Conservation (phyloP, 306 rosid species). For the Sicyos edulis region DNA sequence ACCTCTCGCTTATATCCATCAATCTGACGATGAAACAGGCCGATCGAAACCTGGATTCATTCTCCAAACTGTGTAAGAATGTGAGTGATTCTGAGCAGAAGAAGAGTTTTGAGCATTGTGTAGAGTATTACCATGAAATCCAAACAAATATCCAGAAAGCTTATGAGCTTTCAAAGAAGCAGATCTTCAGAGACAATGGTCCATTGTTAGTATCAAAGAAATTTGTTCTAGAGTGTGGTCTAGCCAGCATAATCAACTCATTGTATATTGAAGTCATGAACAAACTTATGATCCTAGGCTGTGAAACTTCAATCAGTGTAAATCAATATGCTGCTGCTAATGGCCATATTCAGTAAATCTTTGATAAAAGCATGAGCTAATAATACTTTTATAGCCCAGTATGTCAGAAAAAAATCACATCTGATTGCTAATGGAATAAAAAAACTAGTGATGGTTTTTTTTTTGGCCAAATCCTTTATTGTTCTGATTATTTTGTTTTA, state of each 20-base stretch:
- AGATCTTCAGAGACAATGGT: not conserved
- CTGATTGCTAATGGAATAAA: not conserved
- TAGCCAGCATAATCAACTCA: not conserved
- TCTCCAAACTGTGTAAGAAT: not conserved
- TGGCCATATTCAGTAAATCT: too few species aligned
- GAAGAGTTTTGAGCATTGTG: not conserved
- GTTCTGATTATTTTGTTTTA: not conserved
- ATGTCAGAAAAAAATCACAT: too few species aligned
- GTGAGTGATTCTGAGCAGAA: not conserved
- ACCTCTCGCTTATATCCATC: constrained; percentile 12
- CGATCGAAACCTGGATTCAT: not conserved
- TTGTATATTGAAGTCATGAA: too few species aligned
- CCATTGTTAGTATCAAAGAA: not conserved
- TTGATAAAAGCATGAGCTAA: too few species aligned
- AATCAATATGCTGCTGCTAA: too few species aligned
- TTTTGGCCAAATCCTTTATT: not conserved
- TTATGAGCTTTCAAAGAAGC: not conserved
- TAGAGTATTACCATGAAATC: not conserved
- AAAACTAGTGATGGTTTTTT: not conserved
- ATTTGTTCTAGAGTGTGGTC: not conserved
- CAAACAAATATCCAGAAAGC: not conserved
- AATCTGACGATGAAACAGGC: not conserved
- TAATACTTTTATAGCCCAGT: too few species aligned
- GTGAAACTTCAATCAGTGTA: too few species aligned
- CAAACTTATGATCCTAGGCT: too few species aligned